phyloP scores from a whole-genome alignment of 768 basidiomycete species.

The Mycena belliarum region DNA sequence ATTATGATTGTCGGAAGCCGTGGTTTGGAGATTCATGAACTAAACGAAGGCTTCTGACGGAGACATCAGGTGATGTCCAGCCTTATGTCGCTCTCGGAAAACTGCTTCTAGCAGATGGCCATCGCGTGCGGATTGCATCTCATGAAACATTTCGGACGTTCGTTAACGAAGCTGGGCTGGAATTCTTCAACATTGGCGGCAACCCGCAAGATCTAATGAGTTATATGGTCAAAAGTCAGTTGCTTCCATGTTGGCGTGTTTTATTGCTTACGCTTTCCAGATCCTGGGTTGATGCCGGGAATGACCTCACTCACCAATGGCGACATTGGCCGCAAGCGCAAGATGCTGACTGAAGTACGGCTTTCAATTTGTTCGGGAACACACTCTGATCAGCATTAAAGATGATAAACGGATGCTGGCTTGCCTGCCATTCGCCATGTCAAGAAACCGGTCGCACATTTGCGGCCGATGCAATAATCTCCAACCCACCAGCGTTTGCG shows the following conservation, averaged over 20 bases:
- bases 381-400: slow-evolving; percentile 22
- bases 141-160: slow-evolving; percentile 62
- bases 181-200: slow-evolving; percentile 64
- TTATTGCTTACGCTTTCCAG: slow-evolving; percentile 28
- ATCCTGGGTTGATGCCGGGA: slow-evolving; percentile 66
- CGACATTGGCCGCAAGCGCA: slow-evolving; percentile 58
- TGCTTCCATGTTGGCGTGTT: not conserved
- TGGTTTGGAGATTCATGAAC: slow-evolving; percentile 37
- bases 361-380: not conserved
- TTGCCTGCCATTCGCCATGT: slow-evolving; percentile 51
- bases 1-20: slow-evolving; percentile 71
- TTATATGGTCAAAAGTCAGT: slow-evolving; percentile 70
- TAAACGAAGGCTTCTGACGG: not conserved
- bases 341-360: slow-evolving; percentile 52
- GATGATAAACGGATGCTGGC: slow-evolving; percentile 66
- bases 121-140: slow-evolving; percentile 62
- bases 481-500: slow-evolving; percentile 67
- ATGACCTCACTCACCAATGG: slow-evolving; percentile 59
- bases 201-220: slow-evolving; percentile 68
- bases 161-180: slow-evolving; percentile 50
- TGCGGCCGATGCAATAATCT: slow-evolving; percentile 64
- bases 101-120: slow-evolving; percentile 47
- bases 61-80: slow-evolving; percentile 57
- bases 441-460: slow-evolving; percentile 45
- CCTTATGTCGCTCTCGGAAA: slow-evolving; percentile 63